Evolutionary conservation across 1,284 basidiomycete genomes (phyloP), one percentile per base, ranked within the genome.

Genomic region (Lignosus rhinocerotis): DNA sequence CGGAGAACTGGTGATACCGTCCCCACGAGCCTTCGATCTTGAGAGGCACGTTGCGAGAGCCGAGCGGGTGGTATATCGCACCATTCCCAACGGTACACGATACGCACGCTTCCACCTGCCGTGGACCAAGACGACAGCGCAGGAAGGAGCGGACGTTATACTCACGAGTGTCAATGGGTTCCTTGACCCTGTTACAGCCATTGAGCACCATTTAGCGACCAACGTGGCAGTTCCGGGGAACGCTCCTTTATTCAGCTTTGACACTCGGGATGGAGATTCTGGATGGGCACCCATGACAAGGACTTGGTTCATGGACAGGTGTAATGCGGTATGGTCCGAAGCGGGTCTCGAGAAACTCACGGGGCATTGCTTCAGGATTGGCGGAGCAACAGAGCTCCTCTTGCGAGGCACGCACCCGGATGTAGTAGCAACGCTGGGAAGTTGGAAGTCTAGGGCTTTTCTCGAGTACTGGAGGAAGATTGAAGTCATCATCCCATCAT

Each of bases 401-500:
- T 31, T 67, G 0, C 53, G 56, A 0, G 70, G 72, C 3, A 68
- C 71, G 2, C 56, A 63, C 0, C 66, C 65, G 4, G 62, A 73
- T 4, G 41, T 70, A 0, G 70, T 74, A 0, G 66, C 69, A 11
- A 60, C 60, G 0, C 51, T 59, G 21, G 70, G 70, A 0, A 56
- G 69, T 1, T 74, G 73, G 73, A 64, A 56, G 4, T 73, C 72
- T 0, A 55, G 66, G 1, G 67, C 72, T 0, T 73, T 72, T 56
- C 53, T 71, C 0, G 50, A 62, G 6, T 74, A 74, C 48, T 73
- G 71, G 71, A 49, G 67, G 1, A 53, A 55, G 32, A 56, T 62
- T 10, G 60, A 62, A 45, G 10, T n/a, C 3, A 57, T 62, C 6
- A 32, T 60, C 0, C 53, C 58, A 1, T 31, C 56, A 0, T 60